Evolutionary conservation across 345 rosid species (phyloP).

Genomic region (Gossypium thurberi): DNA sequence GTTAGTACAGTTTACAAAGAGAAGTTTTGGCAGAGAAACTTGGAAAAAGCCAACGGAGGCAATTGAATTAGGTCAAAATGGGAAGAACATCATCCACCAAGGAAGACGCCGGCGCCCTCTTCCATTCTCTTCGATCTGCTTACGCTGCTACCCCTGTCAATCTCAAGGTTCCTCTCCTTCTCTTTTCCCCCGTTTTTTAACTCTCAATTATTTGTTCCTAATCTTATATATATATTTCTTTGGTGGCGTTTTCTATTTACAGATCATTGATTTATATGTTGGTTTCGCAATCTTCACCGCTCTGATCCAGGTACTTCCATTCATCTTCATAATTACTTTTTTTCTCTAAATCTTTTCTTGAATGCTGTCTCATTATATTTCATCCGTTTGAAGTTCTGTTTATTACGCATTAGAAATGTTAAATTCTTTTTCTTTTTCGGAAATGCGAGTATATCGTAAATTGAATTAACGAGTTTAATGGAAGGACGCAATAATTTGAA

Average conservation of each 20-base stretch:
- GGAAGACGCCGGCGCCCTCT: constrained; percentile 61
- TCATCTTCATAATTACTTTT: not conserved
- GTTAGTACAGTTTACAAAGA: not conserved
- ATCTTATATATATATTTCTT: not conserved
- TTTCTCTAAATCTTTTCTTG: not conserved
- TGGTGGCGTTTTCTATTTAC: not conserved
- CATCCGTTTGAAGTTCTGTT: not conserved
- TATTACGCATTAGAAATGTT: not conserved
- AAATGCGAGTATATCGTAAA: not conserved
- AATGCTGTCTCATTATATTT: not conserved
- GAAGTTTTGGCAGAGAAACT: not conserved
- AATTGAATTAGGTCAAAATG: constrained; percentile 21
- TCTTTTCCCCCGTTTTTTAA: not conserved
- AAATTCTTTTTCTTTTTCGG: too few relatives aligned
- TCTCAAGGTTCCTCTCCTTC: constrained; percentile 46
- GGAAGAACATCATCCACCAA: constrained; percentile 57
- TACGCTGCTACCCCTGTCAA: constrained; percentile 59
- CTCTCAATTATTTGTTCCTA: not conserved
- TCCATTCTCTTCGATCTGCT: constrained; percentile 63
- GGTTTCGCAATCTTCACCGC: constrained; percentile 73
- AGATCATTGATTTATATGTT: constrained; percentile 92
- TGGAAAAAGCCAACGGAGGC: not conserved
- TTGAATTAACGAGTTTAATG: not conserved
- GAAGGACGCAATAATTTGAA: not conserved
- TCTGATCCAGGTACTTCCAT: constrained; percentile 56